These are phyloP conservation scores for Setomelanomma holmii DNA, from an alignment of 2,329 filamentous ascomycete genomes.

Conservation along the genomic window DNA sequence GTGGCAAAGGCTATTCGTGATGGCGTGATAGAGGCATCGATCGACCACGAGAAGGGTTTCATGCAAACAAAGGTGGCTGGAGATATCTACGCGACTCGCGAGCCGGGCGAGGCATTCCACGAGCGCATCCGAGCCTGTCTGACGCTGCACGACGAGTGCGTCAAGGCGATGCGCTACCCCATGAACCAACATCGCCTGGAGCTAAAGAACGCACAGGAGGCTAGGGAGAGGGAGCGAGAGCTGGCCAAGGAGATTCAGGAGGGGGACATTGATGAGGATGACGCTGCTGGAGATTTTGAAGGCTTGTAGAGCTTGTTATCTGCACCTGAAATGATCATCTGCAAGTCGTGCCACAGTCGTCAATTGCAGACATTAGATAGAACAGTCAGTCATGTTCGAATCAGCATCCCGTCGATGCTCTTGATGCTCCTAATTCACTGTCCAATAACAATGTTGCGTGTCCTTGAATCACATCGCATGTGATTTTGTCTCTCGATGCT, in stretches of 20 bases:
- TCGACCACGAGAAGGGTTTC: slow-evolving; percentile 93
- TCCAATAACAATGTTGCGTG: background rate
- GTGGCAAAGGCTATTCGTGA: slow-evolving; percentile 98
- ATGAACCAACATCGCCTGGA: slow-evolving; percentile 99
- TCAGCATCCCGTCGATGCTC: no score
- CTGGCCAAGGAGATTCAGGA: slow-evolving; percentile 99
- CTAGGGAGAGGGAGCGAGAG: slow-evolving; percentile 93
- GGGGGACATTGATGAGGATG: slow-evolving; percentile 94
- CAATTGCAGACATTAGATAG: slow-evolving; percentile 20
- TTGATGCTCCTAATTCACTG: no score
- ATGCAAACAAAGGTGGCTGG: slow-evolving; percentile 99
- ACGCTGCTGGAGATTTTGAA: slow-evolving; percentile 94
- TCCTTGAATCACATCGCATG: background rate
- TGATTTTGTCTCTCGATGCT: slow-evolving; percentile 17
- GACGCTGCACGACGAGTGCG: slow-evolving; percentile 92
- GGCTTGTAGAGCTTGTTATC: slow-evolving; percentile 70
- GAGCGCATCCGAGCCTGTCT: slow-evolving; percentile 93
- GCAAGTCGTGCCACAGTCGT: no score
- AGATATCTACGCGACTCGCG: slow-evolving; percentile 93
- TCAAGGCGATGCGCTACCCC: slow-evolving; percentile 99
- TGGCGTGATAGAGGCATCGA: slow-evolving; percentile 92
- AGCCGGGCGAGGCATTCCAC: slow-evolving; percentile 97
- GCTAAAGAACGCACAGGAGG: slow-evolving; percentile 97
- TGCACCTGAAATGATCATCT: slow-evolving; percentile 36
- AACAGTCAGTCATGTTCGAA: slow-evolving; percentile 27